Percentiles rank a stretch among this genome's conserved stretches.
These are phyloP conservation scores for Lepiota brunneoincarnata DNA, from an alignment of 768 basidiomycete genomes.

Conservation along the genomic window DNA sequence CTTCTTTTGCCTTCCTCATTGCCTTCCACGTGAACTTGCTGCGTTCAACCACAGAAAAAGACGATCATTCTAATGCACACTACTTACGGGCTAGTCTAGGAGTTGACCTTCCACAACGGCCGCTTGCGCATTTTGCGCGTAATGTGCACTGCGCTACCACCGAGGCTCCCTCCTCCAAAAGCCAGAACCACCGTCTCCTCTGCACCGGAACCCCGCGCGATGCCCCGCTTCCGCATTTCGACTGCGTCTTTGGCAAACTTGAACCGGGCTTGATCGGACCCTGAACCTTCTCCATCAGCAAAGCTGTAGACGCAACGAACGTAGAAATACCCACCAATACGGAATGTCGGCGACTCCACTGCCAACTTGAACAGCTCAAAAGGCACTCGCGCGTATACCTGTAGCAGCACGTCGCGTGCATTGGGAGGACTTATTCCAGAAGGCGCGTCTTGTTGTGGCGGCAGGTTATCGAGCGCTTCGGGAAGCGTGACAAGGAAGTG, in stretches of 20 bases:
- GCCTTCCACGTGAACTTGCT: not conserved
- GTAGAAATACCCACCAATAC: conserved; percentile 55
- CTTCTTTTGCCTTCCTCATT: too few relatives aligned
- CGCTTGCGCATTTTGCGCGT: conserved; percentile 85
- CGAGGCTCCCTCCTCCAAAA: conserved; percentile 70
- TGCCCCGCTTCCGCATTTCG: conserved; percentile 76
- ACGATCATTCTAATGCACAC: conserved; percentile 10
- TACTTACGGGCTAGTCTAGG: conserved; percentile 41
- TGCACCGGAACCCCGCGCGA: conserved; percentile 64
- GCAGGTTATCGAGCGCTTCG: conserved; percentile 53
- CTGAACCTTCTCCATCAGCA: conserved; percentile 31
- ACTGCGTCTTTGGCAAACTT: conserved; percentile 91
- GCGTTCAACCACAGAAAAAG: conserved; percentile 2
- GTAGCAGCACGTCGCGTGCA: conserved; percentile 69
- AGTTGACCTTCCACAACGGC: conserved; percentile 79
- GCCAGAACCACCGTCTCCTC: conserved; percentile 93
- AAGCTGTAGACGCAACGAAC: not conserved
- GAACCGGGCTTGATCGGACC: conserved; percentile 83
- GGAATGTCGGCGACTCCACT: conserved; percentile 75
- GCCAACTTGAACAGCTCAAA: conserved; percentile 87
- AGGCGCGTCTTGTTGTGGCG: conserved; percentile 34
- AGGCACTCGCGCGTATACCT: conserved; percentile 75
- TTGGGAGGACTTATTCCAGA: conserved; percentile 30
- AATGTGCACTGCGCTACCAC: conserved; percentile 78
- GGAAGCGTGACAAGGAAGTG: conserved; percentile 78